Evolutionary conservation across 345 rosid genomes (phyloP).

Genomic region (Sonneratia alba): DNA sequence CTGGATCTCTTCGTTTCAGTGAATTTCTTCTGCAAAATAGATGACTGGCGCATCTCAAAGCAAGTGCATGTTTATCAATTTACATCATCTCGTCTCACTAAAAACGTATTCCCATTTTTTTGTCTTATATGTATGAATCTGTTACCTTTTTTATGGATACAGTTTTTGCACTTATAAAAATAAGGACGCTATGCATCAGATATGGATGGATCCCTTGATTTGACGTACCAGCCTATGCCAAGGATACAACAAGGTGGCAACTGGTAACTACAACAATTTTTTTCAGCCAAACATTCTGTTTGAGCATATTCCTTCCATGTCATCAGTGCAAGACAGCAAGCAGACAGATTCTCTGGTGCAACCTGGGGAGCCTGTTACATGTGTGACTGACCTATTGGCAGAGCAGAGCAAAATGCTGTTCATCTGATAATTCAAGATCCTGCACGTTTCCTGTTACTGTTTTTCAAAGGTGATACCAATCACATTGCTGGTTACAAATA

Average conservation of each 20-base stretch:
- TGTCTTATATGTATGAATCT: no score
- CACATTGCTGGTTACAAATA: neutral
- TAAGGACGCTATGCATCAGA: neutral
- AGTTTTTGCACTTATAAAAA: no score
- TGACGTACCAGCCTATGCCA: neutral
- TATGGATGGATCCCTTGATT: neutral
- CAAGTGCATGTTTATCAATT: no score
- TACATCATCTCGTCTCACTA: no score
- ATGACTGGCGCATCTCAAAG: neutral
- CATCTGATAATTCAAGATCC: neutral
- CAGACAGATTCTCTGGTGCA: neutral
- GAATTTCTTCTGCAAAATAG: constrained; percentile 2
- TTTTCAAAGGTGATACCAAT: neutral
- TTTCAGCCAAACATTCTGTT: neutral
- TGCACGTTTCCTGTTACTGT: neutral
- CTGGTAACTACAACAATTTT: neutral
- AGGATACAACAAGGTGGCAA: neutral
- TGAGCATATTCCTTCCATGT: neutral
- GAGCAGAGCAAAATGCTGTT: neutral
- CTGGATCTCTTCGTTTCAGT: constrained; percentile 5
- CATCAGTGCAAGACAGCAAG: neutral
- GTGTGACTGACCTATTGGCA: neutral
- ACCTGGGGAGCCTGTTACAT: neutral
- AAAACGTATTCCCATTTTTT: no score
- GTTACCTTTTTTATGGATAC: neutral